Evolutionary conservation across 805 yeast species (phyloP).

Genomic region (Pichia sporocuriosa): DNA sequence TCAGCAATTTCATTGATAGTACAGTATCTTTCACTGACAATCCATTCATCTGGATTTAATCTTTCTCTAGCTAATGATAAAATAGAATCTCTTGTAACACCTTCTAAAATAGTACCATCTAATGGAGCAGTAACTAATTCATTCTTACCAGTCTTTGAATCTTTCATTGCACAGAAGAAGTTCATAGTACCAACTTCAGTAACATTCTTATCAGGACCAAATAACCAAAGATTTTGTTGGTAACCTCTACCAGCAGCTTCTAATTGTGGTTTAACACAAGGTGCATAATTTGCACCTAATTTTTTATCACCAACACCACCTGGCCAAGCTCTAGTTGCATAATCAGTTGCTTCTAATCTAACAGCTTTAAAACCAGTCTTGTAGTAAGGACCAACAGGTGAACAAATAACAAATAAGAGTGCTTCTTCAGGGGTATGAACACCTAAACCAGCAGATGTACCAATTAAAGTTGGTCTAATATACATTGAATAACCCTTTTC

Average conservation of each 20-base stretch:
- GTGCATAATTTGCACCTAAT: constrained; percentile 97
- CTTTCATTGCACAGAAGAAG: constrained; percentile 78
- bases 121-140: constrained; percentile 94
- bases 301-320: constrained; percentile 96
- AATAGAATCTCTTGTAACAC: constrained; percentile 91
- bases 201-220: constrained; percentile 78
- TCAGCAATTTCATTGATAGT: constrained; percentile 76
- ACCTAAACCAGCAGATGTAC: constrained; percentile 85
- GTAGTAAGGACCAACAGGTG: constrained; percentile 97
- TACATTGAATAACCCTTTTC: constrained; percentile 88
- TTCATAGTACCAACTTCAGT: constrained; percentile 99
- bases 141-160: constrained; percentile 69
- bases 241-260: constrained; percentile 89
- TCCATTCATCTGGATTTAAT: constrained; percentile 74
- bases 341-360: constrained; percentile 86
- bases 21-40: constrained; percentile 72
- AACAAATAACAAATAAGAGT: constrained; percentile 75
- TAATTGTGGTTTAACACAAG: constrained; percentile 84
- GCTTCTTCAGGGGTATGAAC: constrained; percentile 80
- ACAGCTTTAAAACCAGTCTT: constrained; percentile 95
- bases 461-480: constrained; percentile 91
- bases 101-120: constrained; percentile 95
- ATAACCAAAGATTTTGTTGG: constrained; percentile 95
- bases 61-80: constrained; percentile 69
- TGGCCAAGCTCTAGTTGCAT: constrained; percentile 98